These are phyloP conservation scores for Viola odorata DNA, from an alignment of 345 rosid genomes.

Conservation along the genomic window DNA sequence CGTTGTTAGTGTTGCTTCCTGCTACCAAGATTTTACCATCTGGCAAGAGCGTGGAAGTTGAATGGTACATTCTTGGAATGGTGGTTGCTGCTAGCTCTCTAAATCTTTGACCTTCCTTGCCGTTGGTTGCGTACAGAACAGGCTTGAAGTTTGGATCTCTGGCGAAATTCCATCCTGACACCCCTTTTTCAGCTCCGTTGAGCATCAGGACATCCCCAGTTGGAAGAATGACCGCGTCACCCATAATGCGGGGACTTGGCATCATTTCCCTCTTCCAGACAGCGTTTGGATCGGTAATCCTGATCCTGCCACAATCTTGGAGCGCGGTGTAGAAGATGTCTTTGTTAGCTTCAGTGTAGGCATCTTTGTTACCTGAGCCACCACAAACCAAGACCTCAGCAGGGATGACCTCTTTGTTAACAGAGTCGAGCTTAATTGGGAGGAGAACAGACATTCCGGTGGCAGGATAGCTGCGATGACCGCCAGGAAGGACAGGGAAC, in stretches of 20 bases:
- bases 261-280: conserved; percentile 56
- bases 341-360: conserved; percentile 28
- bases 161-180: conserved; percentile 64
- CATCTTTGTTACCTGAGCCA: conserved; percentile 38
- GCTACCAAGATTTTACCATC: conserved; percentile 59
- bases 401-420: conserved; percentile 14
- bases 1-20: conserved; percentile 67
- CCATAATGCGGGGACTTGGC: conserved; percentile 71
- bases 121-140: conserved; percentile 33
- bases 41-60: conserved; percentile 40
- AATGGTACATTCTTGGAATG: conserved; percentile 77
- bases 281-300: conserved; percentile 37
- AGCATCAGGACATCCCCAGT: conserved; percentile 61
- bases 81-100: conserved; percentile 27
- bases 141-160: conserved; percentile 65
- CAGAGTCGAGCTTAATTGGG: conserved; percentile 34
- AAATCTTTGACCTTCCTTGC: conserved; percentile 25
- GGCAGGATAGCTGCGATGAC: conserved; percentile 78
- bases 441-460: conserved; percentile 63
- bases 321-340: conserved; percentile 33
- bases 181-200: conserved; percentile 62
- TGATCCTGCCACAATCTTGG: conserved; percentile 55
- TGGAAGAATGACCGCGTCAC: conserved; percentile 68
- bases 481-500: conserved; percentile 62
- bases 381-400: conserved; percentile 66